Percentiles rank a stretch among this genome's conserved stretches.
phyloP scores from a whole-genome alignment of 352 stramenopile species.

The Phytophthora tentaculata region DNA sequence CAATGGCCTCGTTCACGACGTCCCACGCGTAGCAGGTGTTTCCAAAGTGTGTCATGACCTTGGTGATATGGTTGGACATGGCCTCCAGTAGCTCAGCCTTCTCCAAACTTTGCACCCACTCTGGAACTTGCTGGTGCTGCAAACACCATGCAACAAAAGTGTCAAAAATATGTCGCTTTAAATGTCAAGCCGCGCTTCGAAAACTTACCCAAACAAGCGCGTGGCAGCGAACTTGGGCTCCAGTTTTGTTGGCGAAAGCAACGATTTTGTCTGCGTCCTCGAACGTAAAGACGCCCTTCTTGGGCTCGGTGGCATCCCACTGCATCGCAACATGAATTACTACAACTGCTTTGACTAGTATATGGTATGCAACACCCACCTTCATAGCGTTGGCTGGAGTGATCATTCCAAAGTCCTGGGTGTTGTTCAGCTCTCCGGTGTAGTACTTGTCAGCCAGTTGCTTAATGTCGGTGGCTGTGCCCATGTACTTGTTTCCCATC shows the following conservation, averaged over 20 bases:
- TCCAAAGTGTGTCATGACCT: conserved; percentile 44
- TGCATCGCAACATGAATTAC: conserved; percentile 7
- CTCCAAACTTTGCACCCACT: conserved; percentile 39
- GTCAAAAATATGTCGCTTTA: neutral
- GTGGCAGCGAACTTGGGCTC: conserved; percentile 36
- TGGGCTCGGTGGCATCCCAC: conserved; percentile 36
- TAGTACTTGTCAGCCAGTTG: conserved; percentile 36
- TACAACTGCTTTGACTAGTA: conserved; percentile 1
- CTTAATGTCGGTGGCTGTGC: conserved; percentile 39
- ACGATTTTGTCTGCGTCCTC: conserved; percentile 39
- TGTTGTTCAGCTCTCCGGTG: conserved; percentile 26
- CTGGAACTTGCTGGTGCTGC: conserved; percentile 41
- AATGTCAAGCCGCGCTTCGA: neutral
- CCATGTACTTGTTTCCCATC: conserved; percentile 40
- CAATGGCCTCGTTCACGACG: conserved; percentile 34
- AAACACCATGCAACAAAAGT: conserved; percentile 18
- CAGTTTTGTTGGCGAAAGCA: conserved; percentile 33
- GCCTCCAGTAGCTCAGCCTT: conserved; percentile 40
- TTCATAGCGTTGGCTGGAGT: conserved; percentile 44
- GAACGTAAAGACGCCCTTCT: conserved; percentile 35
- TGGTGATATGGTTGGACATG: conserved; percentile 42
- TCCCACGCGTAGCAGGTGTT: conserved; percentile 36
- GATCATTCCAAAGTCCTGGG: conserved; percentile 40
- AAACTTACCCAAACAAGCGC: conserved; percentile 39
- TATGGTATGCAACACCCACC: conserved; percentile 12